Evolutionary conservation across 768 basidiomycete species (phyloP), one percentile per base, ranked within the genome.

Genomic region (Kwoniella mangroviensis): DNA sequence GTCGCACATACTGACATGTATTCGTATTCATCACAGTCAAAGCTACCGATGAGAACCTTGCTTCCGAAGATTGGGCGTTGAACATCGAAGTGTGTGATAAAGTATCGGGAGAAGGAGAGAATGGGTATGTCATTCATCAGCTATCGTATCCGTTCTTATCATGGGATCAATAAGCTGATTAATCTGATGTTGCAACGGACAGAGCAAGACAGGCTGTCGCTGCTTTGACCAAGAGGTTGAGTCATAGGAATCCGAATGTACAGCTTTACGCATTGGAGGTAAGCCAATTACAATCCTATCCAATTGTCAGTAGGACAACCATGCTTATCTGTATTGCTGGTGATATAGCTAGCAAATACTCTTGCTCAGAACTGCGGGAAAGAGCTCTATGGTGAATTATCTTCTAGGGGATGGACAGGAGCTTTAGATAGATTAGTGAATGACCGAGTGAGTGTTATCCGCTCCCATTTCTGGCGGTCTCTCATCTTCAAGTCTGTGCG

Each of bases 41-140:
- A 85, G 92, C 96, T 42, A 99, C 97, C n/a, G 93, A 95, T 82
- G 97, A 98, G 88, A 94, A 94, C 82, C 86, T 95, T 68, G 95
- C 95, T 0, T 86, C 87, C 65, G 96, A 97, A 85, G 92, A 97
- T 83, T 99, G 97, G 97, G 94, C 94, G 81, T 86, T 94, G 68
- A 93, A 95, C 72, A 81, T 98, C 59, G 93, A 92, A 76, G 84
- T 98, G n/a, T 97, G 94, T 76, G 97, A 99, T 85, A 97, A 97
- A 84, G 94, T 99, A 6, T 86, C 87, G 40, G 94, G 94, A 13
- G 96, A 99, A 73, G 91, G 92, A 2, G 89, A 90, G 79, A 84
- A 87, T 57, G 95, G 95, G 95, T 94, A 66, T 71, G 88, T 83
- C 17, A 26, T 10, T 12, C 17, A 51, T 42, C 53, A 51, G 28